Percentiles rank a stretch among this genome's conserved stretches.
Evolutionary conservation across 2,329 filamentous ascomycete species (phyloP).

Genomic region (Penicillium janthinellum): DNA sequence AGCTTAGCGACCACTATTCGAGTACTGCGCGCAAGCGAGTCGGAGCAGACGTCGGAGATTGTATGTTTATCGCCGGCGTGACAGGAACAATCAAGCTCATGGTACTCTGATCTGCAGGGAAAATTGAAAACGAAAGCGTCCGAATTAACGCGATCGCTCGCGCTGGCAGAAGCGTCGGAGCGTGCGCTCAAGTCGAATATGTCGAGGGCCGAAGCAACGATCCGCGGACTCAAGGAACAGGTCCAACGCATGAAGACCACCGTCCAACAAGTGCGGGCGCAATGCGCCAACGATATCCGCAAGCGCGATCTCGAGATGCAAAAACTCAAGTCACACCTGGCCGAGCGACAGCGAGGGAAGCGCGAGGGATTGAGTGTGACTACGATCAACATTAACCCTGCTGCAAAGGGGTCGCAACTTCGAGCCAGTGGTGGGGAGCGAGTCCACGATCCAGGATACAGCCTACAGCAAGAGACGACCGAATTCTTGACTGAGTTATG

Average conservation of each 20-base stretch:
- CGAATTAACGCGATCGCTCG: slow-evolving; percentile 60
- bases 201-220: slow-evolving; percentile 71
- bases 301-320: slow-evolving; percentile 89
- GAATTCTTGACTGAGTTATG: slow-evolving; percentile 85
- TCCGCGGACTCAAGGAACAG: slow-evolving; percentile 81
- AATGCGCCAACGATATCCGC: slow-evolving; percentile 87
- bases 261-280: slow-evolving; percentile 78
- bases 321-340: slow-evolving; percentile 81
- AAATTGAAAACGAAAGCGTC: slow-evolving; percentile 57
- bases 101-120: slow-evolving; percentile 39
- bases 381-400: slow-evolving; percentile 51
- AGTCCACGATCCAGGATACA: slow-evolving; percentile 62
- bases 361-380: slow-evolving; percentile 56
- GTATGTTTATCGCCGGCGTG: slow-evolving; percentile 41
- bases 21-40: slow-evolving; percentile 71
- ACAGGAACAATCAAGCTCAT: background rate
- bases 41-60: slow-evolving; percentile 71
- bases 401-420: slow-evolving; percentile 37
- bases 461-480: slow-evolving; percentile 82
- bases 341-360: slow-evolving; percentile 64
- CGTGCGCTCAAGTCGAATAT: slow-evolving; percentile 69
- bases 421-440: slow-evolving; percentile 41
- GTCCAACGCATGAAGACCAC: slow-evolving; percentile 75
- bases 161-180: slow-evolving; percentile 69
- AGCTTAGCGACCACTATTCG: slow-evolving; percentile 77